Conservation (phyloP, 495 filamentous ascomycete species). For the Lepraria neglecta region DNA sequence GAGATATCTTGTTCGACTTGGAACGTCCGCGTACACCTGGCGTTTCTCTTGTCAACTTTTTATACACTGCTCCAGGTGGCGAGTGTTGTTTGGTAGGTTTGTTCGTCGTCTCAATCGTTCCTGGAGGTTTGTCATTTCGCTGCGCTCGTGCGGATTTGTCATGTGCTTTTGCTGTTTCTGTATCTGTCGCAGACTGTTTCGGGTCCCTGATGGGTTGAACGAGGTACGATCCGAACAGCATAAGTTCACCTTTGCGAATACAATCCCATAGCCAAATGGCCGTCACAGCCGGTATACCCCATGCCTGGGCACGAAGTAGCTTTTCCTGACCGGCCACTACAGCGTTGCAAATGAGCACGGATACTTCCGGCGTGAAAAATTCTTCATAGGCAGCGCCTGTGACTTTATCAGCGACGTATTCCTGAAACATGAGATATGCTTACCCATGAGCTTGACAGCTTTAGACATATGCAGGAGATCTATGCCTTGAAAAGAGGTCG, state of each 20-base stretch:
- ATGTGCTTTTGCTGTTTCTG: not conserved
- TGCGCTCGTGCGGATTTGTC: not conserved
- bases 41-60: not conserved
- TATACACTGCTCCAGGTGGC: not conserved
- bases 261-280: constrained; percentile 80
- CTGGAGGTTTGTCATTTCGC: not conserved
- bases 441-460: constrained; percentile 65
- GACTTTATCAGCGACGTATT: constrained; percentile 9
- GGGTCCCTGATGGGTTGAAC: constrained; percentile 29
- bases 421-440: constrained; percentile 16
- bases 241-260: constrained; percentile 51
- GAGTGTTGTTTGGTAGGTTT: not conserved
- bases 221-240: constrained; percentile 46
- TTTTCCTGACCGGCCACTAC: constrained; percentile 64
- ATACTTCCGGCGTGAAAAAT: constrained; percentile 56
- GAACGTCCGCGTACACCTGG: not conserved
- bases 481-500: constrained; percentile 76
- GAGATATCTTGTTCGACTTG: not conserved
- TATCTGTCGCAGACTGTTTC: not conserved
- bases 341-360: constrained; percentile 63
- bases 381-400: constrained; percentile 67
- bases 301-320: constrained; percentile 61
- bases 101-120: not conserved
- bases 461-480: constrained; percentile 79
- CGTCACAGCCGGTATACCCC: constrained; percentile 70